Percentiles rank a stretch among this genome's conserved stretches.
phyloP scores from a whole-genome alignment of 1,284 basidiomycete genomes.

The Rhodotorula sp. region DNA sequence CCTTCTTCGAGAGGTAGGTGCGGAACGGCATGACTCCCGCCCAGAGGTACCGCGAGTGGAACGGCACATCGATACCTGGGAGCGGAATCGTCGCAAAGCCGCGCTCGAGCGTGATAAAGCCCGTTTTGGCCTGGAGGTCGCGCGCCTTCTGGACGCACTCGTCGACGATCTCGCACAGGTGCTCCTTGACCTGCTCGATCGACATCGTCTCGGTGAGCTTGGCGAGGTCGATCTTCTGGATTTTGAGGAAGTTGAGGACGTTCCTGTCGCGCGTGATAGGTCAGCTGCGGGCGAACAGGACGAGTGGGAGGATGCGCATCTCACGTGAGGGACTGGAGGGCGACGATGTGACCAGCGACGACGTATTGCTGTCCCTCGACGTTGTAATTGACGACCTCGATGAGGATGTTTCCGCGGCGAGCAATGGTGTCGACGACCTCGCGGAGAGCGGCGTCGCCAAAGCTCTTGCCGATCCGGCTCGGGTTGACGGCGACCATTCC shows the following conservation, averaged over 20 bases:
- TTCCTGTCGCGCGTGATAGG: constrained; percentile 24
- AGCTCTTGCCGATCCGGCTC: constrained; percentile 86
- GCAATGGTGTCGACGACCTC: constrained; percentile 93
- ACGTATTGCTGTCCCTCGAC: constrained; percentile 97
- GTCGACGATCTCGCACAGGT: constrained; percentile 84
- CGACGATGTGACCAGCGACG: constrained; percentile 91
- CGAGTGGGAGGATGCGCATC: neutral
- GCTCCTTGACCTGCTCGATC: constrained; percentile 85
- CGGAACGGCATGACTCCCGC: constrained; percentile 97
- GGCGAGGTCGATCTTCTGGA: constrained; percentile 92
- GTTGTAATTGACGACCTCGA: constrained; percentile 97
- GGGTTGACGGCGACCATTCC: constrained; percentile 99
- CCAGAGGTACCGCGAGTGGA: constrained; percentile 98
- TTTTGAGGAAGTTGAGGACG: constrained; percentile 92
- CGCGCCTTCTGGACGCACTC: constrained; percentile 71
- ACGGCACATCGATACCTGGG: constrained; percentile 97
- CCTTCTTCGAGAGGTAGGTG: constrained; percentile 95
- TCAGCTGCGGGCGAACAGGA: neutral
- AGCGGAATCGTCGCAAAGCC: constrained; percentile 89
- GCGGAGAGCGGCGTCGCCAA: constrained; percentile 79
- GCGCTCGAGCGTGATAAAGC: constrained; percentile 91
- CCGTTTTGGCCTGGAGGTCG: constrained; percentile 74
- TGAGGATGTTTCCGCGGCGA: constrained; percentile 68
- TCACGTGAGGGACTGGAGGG: constrained; percentile 89
- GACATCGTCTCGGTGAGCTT: constrained; percentile 84